These are phyloP conservation scores for Paecilomyces niveus DNA, from an alignment of 2,329 filamentous ascomycete species.

Conservation along the genomic window DNA sequence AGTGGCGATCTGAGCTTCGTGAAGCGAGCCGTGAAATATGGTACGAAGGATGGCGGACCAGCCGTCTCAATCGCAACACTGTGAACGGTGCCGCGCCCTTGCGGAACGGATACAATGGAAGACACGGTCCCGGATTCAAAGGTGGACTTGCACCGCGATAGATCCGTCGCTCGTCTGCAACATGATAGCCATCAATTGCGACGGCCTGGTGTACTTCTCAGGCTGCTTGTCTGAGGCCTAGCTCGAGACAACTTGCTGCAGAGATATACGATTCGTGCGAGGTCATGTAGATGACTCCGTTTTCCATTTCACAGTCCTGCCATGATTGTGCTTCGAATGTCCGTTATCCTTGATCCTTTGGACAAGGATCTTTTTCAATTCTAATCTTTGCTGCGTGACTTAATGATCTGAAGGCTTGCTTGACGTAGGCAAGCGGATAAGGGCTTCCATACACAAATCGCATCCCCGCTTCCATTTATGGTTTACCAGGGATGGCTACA, in stretches of 20 bases:
- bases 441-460: neutral
- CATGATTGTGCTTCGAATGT: neutral
- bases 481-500: neutral
- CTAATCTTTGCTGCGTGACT: neutral
- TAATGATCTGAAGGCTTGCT: neutral
- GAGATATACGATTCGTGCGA: neutral
- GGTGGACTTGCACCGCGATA: constrained; percentile 7
- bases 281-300: neutral
- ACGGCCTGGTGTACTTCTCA: neutral
- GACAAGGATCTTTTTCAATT: neutral
- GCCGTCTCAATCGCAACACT: constrained; percentile 31
- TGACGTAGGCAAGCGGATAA: neutral
- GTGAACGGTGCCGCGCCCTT: constrained; percentile 5
- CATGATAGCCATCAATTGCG: neutral
- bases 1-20: constrained; percentile 86
- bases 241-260: neutral
- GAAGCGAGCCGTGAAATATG: constrained; percentile 86
- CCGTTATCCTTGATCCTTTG: neutral
- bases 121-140: constrained; percentile 18
- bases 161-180: neutral
- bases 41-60: constrained; percentile 91
- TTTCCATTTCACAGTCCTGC: neutral
- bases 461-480: neutral
- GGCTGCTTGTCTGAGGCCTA: neutral
- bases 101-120: constrained; percentile 19